phyloP scores from a whole-genome alignment of 225 moss, liverwort and hornwort genomes.

The Pseudoscleropodium purum region DNA sequence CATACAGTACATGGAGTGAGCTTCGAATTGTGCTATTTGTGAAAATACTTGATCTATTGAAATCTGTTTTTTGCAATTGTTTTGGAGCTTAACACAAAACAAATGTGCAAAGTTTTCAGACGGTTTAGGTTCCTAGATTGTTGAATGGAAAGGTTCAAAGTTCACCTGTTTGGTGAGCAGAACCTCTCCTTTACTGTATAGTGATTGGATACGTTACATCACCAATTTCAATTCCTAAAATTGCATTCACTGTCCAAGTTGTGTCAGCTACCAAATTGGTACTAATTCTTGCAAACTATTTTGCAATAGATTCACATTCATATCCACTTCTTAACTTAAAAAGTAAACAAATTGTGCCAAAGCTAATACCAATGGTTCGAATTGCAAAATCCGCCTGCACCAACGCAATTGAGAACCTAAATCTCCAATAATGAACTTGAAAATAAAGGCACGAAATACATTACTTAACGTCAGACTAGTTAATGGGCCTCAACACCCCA shows the following conservation, averaged over 20 bases:
- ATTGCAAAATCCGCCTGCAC: background rate
- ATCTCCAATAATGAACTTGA: too few relatives aligned
- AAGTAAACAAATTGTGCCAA: background rate
- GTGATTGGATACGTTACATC: background rate
- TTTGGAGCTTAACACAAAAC: background rate
- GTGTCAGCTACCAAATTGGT: background rate
- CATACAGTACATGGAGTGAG: background rate
- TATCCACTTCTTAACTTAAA: background rate
- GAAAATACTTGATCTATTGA: background rate
- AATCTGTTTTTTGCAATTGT: too few relatives aligned
- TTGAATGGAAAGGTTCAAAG: background rate
- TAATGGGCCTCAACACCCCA: background rate
- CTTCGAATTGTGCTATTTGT: background rate
- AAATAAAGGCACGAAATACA: background rate
- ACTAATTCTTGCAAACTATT: background rate
- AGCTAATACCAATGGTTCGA: background rate
- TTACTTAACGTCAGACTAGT: too few relatives aligned
- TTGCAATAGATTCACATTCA: background rate
- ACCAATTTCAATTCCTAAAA: background rate
- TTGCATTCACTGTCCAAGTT: background rate
- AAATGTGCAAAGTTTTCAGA: background rate
- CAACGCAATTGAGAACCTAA: background rate
- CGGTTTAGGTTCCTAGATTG: background rate
- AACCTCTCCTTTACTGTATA: background rate
- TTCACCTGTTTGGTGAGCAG: background rate